Base-by-base conservation (phyloP, 164 flowering plant genomes). In the Vitis labrusca region DNA sequence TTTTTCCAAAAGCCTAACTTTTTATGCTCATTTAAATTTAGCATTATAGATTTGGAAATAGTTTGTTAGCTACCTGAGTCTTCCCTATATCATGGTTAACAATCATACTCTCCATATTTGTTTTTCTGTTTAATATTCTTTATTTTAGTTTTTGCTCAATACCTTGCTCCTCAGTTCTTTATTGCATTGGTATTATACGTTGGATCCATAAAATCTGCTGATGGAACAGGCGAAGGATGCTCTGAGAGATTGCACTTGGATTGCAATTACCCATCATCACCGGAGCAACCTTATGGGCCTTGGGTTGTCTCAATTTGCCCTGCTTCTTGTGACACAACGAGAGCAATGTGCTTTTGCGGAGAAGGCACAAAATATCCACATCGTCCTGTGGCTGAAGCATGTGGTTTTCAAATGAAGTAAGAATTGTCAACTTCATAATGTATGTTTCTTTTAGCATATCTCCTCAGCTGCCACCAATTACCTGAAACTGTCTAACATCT, bases 311-410 rank as follows among this genome's bases (percentile, higher is more conserved):
- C 99, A 50, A 89, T 91, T 61, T 95, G 99, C 79, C 47, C 98
- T 55, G 87, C 90, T 61, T 58, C 88, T 68, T 95, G 99, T 78
- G 99, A 95, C 74, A 93, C 90, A 75, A 86, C 93, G 10, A 85
- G 89, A 75, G 98, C 99, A 55, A 88, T 93, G 97, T 95, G 99
- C 82, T 95, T 95, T 69, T 95, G 99, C 79, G 99, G 99, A 68
- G 86, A 91, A 79, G 94, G 93, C 61, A 91, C 99, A 66, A 93
- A 91, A 70, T 95, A 93, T 73, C 99, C 99, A 62, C 84, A 90
- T 78, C 98, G 99, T 59, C 99, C 98, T n/a, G 87, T 81, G 58
- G 85, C 98, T 11, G 99, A 95, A 83, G 74, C 93, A 58, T 95
- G 99, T 82, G 99, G 99, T 11, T 95, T 95, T 82, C 80, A 81